Evolutionary conservation across 768 basidiomycete genomes (phyloP).

Genomic region (Trametes gibbosa): DNA sequence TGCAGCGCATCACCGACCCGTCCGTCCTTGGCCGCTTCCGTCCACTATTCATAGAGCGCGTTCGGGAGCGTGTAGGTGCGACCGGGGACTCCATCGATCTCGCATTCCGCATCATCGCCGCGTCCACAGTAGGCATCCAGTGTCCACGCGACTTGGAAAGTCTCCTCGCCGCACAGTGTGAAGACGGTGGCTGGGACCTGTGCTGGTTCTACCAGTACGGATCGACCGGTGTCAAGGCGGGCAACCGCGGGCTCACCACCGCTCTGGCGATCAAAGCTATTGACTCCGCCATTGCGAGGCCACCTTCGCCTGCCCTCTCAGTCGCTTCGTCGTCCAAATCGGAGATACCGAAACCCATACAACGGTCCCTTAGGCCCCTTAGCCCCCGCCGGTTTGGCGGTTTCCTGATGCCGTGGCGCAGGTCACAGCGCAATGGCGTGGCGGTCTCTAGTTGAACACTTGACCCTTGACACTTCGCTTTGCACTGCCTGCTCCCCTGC

Average conservation of each 20-base stretch:
- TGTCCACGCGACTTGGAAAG: slow-evolving; percentile 36
- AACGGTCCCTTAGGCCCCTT: slow-evolving; percentile 2
- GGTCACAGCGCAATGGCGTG: background rate
- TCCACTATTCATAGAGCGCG: slow-evolving; percentile 42
- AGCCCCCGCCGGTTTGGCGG: slow-evolving; percentile 8
- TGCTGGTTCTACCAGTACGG: slow-evolving; percentile 60
- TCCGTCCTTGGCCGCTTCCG: slow-evolving; percentile 36
- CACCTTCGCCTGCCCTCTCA: slow-evolving; percentile 9
- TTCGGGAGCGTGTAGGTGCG: slow-evolving; percentile 49
- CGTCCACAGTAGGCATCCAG: slow-evolving; percentile 29
- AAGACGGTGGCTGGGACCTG: slow-evolving; percentile 54
- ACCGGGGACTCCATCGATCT: slow-evolving; percentile 53
- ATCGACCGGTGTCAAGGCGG: slow-evolving; percentile 44
- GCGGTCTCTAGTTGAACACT: background rate
- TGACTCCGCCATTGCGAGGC: slow-evolving; percentile 14
- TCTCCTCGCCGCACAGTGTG: slow-evolving; percentile 46
- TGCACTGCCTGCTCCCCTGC: no score
- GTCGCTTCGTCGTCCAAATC: slow-evolving; percentile 2
- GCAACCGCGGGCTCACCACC: slow-evolving; percentile 54
- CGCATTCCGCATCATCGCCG: slow-evolving; percentile 52
- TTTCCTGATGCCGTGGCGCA: slow-evolving; percentile 8
- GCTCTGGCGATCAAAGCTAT: slow-evolving; percentile 54
- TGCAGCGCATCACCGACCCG: slow-evolving; percentile 33
- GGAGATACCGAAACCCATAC: background rate
- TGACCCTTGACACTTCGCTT: no score